phyloP scores from a whole-genome alignment of 1,139 yeast genomes.

The Magnusiomyces paraingens region DNA sequence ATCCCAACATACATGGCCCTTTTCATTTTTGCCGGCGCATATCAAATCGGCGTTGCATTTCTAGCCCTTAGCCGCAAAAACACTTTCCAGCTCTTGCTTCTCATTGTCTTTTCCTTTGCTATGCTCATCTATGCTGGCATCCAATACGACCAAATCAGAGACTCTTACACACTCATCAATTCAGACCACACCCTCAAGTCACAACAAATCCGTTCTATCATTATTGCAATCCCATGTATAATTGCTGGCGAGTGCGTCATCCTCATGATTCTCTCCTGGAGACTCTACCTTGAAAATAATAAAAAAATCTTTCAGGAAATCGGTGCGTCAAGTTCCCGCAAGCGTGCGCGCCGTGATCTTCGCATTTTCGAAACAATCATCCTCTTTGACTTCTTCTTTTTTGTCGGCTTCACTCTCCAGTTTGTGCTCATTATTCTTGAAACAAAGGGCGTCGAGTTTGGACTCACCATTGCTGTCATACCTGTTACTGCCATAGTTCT shows the following conservation, averaged over 20 bases:
- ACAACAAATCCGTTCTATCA: conserved; percentile 2
- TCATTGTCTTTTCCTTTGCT: conserved; percentile 43
- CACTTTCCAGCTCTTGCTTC: conserved; percentile 37
- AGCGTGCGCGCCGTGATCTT: conserved; percentile 39
- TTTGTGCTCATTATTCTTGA: conserved; percentile 46
- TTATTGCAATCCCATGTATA: conserved; percentile 44
- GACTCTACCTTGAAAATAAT: conserved; percentile 41
- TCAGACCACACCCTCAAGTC: not conserved
- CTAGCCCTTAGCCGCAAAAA: conserved; percentile 43
- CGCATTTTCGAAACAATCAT: conserved; percentile 37
- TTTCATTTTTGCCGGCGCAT: conserved; percentile 42
- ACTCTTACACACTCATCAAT: conserved; percentile 25
- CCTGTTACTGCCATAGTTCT: conserved; percentile 43
- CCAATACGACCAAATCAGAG: conserved; percentile 42
- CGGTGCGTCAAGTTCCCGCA: conserved; percentile 44
- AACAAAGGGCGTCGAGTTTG: conserved; percentile 42
- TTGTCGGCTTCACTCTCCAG: conserved; percentile 49
- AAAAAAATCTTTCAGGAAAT: conserved; percentile 48
- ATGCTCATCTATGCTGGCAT: conserved; percentile 48
- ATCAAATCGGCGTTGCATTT: conserved; percentile 39
- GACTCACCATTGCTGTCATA: conserved; percentile 44
- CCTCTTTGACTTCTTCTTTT: conserved; percentile 45
- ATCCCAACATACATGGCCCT: conserved; percentile 38
- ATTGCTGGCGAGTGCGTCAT: conserved; percentile 38
- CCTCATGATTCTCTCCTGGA: conserved; percentile 35